phyloP scores from a whole-genome alignment of 2,329 filamentous ascomycete genomes.

The Penicillium sp. region DNA sequence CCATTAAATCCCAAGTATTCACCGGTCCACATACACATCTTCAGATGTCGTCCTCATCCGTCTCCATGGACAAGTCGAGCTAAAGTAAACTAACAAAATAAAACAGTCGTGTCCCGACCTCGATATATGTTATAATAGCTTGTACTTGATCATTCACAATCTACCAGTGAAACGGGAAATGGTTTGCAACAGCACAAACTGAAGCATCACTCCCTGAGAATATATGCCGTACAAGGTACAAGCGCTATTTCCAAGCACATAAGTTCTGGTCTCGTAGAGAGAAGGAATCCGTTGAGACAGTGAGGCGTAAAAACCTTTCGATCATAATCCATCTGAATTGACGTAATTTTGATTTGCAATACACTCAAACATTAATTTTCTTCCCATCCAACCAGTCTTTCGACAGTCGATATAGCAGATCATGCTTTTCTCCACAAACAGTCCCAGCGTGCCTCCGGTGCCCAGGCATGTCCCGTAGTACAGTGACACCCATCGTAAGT shows the following conservation, averaged over 20 bases:
- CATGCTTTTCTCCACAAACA: conserved; percentile 49
- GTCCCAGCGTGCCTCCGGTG: conserved; percentile 45
- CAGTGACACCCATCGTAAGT: conserved; percentile 50
- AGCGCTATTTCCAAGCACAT: too few species aligned
- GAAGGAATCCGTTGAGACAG: too few species aligned
- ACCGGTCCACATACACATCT: background rate
- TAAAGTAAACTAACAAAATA: background rate
- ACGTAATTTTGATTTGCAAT: too few species aligned
- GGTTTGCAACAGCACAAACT: too few species aligned
- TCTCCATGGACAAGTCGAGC: background rate
- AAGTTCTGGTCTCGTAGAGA: too few species aligned
- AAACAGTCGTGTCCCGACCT: background rate
- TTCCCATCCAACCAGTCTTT: conserved; percentile 53
- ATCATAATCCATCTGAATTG: background rate
- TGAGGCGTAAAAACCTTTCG: too few species aligned
- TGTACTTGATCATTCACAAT: background rate
- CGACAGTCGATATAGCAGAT: conserved; percentile 49
- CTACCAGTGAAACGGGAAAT: too few species aligned
- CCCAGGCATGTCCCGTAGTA: conserved; percentile 52
- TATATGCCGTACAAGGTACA: too few species aligned
- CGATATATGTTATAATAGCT: background rate
- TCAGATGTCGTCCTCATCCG: background rate
- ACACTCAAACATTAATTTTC: conserved; percentile 29
- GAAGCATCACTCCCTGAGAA: too few species aligned
- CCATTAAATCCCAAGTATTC: background rate